Evolutionary conservation across 192 early-diverging fungal genomes (phyloP).

Genomic region (Umbelopsis sp.): DNA sequence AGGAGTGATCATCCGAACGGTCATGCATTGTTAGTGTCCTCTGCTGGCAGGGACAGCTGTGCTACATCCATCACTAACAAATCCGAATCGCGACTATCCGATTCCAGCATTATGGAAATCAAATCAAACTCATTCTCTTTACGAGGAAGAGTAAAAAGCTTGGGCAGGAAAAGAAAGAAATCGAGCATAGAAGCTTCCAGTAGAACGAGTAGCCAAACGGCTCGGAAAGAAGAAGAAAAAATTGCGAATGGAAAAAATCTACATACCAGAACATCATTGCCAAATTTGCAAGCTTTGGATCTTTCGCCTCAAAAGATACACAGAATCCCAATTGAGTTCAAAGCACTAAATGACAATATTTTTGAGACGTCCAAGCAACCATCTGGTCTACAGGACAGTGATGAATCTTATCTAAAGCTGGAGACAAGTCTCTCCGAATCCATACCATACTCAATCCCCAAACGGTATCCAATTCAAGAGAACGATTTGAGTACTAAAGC

Average conservation of each 20-base stretch:
- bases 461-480: background rate
- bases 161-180: background rate
- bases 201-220: no score
- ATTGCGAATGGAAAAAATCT: no score
- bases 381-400: background rate
- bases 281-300: no score
- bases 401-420: background rate
- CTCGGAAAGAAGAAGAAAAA: no score
- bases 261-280: no score
- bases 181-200: no score
- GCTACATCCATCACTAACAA: background rate
- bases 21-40: background rate
- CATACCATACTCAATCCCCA: conserved; percentile 3
- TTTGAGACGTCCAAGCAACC: background rate
- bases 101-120: background rate
- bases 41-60: conserved; percentile 4
- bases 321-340: no score
- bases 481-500: no score
- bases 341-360: no score
- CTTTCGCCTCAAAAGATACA: no score
- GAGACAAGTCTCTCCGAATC: background rate
- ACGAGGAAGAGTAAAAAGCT: background rate
- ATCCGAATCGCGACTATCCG: background rate
- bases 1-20: background rate
- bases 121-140: background rate